phyloP scores from a whole-genome alignment of 192 early-diverging fungal species.

The Entomortierella beljakovae region DNA sequence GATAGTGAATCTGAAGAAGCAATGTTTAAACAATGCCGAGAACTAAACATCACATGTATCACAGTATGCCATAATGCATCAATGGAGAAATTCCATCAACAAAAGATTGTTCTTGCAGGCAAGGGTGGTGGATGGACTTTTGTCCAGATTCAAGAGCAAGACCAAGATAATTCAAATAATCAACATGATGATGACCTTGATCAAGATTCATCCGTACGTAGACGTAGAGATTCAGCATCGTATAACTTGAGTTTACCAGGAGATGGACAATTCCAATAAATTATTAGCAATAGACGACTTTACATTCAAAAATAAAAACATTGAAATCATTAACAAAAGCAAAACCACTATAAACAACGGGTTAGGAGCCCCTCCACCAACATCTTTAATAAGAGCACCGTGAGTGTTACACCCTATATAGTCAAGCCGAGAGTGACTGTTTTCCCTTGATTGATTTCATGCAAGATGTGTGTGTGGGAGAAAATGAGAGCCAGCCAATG shows the following conservation, averaged over 20 bases:
- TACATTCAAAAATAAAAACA: not conserved
- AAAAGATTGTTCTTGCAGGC: constrained; percentile 38
- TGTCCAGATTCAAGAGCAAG: constrained; percentile 5
- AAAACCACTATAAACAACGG: no score
- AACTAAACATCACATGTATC: constrained; percentile 84
- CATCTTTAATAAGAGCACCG: no score
- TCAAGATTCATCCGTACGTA: not conserved
- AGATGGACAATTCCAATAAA: constrained; percentile 13
- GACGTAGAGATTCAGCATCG: not conserved
- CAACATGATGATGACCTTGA: not conserved
- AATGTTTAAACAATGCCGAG: constrained; percentile 70
- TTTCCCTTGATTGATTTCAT: no score
- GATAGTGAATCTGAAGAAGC: constrained; percentile 61
- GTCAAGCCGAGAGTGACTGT: no score
- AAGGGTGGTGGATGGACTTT: constrained; percentile 41
- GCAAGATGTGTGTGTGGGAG: no score
- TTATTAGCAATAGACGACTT: not conserved
- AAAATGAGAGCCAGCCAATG: not conserved
- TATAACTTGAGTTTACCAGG: not conserved
- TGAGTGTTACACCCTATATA: no score
- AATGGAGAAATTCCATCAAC: constrained; percentile 48
- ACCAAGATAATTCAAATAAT: not conserved
- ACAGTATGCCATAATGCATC: constrained; percentile 85
- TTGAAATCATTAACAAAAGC: not conserved
- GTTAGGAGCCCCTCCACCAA: no score